phyloP scores from a whole-genome alignment of 805 yeast genomes.

The Pichia kluyveri region DNA sequence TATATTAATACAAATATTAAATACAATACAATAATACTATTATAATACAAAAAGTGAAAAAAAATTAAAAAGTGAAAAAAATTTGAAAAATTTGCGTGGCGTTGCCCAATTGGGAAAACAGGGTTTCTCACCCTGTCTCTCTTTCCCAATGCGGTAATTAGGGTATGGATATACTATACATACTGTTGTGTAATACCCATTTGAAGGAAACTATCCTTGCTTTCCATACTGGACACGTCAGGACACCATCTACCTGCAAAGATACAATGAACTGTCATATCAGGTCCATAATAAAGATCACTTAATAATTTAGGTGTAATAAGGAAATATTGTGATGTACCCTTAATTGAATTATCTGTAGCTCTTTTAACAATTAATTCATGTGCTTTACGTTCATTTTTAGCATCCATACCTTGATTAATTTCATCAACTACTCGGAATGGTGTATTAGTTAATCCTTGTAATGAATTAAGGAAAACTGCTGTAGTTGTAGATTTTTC shows the following conservation, averaged over 20 bases:
- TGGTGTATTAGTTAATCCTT: slow-evolving; percentile 81
- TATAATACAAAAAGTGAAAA: neutral
- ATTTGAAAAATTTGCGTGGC: neutral
- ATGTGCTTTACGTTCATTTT: slow-evolving; percentile 82
- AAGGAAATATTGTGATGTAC: slow-evolving; percentile 69
- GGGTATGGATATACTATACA: neutral
- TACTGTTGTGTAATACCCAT: slow-evolving; percentile 23
- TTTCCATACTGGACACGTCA: slow-evolving; percentile 2
- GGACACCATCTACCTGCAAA: slow-evolving; percentile 37
- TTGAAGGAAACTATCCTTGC: slow-evolving; percentile 18
- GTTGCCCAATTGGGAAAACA: neutral
- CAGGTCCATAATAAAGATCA: slow-evolving; percentile 63
- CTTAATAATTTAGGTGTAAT: slow-evolving; percentile 88
- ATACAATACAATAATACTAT: neutral
- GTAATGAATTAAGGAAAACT: slow-evolving; percentile 81
- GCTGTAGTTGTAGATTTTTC: slow-evolving; percentile 95
- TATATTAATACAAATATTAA: neutral
- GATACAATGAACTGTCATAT: slow-evolving; percentile 82
- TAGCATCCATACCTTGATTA: slow-evolving; percentile 97
- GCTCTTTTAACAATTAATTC: slow-evolving; percentile 78
- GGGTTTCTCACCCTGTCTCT: neutral
- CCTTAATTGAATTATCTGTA: slow-evolving; percentile 32
- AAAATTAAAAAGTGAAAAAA: neutral
- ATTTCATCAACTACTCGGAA: slow-evolving; percentile 96
- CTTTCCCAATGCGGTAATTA: neutral